phyloP scores from a whole-genome alignment of 805 yeast species.

The Starmera caribaea region DNA sequence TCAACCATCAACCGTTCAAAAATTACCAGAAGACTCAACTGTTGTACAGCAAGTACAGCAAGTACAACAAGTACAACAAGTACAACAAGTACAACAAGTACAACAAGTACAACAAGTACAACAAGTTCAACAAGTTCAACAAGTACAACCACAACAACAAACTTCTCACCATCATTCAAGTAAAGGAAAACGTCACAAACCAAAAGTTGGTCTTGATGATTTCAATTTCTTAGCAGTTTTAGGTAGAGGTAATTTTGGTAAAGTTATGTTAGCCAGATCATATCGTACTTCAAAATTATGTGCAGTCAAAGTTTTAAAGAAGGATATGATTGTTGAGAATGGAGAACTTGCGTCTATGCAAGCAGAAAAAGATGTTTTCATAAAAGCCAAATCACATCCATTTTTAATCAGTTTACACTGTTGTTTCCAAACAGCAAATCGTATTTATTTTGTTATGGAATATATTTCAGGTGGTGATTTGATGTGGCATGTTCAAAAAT shows the following conservation, averaged over 20 bases:
- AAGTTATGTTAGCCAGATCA: constrained; percentile 94
- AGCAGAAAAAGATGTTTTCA: constrained; percentile 88
- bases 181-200: constrained; percentile 32
- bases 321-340: constrained; percentile 89
- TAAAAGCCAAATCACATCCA: constrained; percentile 82
- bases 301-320: constrained; percentile 94
- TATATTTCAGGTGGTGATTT: constrained; percentile 96
- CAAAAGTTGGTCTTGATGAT: constrained; percentile 87
- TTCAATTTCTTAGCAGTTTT: constrained; percentile 89
- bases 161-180: constrained; percentile 4
- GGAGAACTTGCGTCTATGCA: constrained; percentile 94
- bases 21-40: too few relatives aligned
- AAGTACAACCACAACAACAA: constrained; percentile 8
- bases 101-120: constrained; percentile 17
- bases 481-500: constrained; percentile 98
- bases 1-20: too few relatives aligned
- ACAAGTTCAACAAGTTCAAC: constrained; percentile 11
- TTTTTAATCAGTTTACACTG: constrained; percentile 85
- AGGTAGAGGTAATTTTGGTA: constrained; percentile 98
- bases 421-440: constrained; percentile 95
- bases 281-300: constrained; percentile 72
- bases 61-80: constrained; percentile 2
- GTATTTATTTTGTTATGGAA: constrained; percentile 98
- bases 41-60: too few relatives aligned
- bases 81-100: constrained; percentile 9